These are phyloP conservation scores for Botryosphaeria dothidea DNA, from an alignment of 2,329 filamentous ascomycete genomes.

Conservation along the genomic window DNA sequence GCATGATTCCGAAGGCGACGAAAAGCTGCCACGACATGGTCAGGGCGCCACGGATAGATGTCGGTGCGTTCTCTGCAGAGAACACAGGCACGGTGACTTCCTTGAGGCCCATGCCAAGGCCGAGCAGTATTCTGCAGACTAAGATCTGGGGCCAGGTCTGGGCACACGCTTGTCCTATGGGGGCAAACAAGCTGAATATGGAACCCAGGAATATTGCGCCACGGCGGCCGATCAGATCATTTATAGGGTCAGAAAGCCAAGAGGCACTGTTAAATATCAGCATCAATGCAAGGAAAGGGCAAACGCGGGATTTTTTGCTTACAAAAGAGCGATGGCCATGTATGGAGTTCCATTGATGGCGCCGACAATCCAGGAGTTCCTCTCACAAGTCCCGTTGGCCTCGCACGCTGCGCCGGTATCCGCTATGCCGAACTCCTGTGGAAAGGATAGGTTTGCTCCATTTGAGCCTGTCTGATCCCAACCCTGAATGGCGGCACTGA, in stretches of 20 bases:
- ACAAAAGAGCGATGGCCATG: conserved; percentile 22
- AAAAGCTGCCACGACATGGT: conserved; percentile 51
- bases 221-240: conserved; percentile 31
- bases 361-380: conserved; percentile 31
- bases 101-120: conserved; percentile 49
- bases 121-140: conserved; percentile 28
- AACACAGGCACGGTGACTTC: conserved; percentile 47
- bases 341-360: conserved; percentile 25
- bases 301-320: neutral
- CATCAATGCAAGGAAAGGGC: neutral
- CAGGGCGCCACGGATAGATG: conserved; percentile 42
- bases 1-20: conserved; percentile 47
- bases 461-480: conserved; percentile 23
- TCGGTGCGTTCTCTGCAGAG: conserved; percentile 40
- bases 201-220: conserved; percentile 30
- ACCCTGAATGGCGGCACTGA: conserved; percentile 64
- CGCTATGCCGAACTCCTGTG: conserved; percentile 55
- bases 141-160: conserved; percentile 44
- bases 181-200: conserved; percentile 33
- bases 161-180: conserved; percentile 36
- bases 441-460: conserved; percentile 62
- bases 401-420: conserved; percentile 19
- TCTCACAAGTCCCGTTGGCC: conserved; percentile 27
- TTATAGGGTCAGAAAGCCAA: conserved; percentile 21
- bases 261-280: neutral